Evolutionary conservation across 2,329 filamentous ascomycete species (phyloP).

Genomic region (Fusarium annulatum): DNA sequence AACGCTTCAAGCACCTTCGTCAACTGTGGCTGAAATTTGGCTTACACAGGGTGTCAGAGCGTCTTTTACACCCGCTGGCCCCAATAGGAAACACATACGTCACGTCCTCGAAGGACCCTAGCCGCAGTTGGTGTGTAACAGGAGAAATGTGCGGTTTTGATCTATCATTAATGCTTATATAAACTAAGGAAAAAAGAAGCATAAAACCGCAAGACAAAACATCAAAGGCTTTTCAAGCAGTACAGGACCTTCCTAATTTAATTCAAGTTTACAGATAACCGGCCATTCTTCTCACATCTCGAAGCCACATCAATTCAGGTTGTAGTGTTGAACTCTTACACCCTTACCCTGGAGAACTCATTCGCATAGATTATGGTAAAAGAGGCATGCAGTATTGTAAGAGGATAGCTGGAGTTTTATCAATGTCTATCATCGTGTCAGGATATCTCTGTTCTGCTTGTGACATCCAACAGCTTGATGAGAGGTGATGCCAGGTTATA

Average conservation of each 20-base stretch:
- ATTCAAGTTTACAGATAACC: not conserved
- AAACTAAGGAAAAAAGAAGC: not conserved
- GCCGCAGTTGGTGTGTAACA: not conserved
- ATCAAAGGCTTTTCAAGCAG: not conserved
- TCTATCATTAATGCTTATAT: not conserved
- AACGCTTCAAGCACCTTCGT: not conserved
- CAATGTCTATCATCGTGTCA: constrained; percentile 12
- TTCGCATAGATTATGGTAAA: not conserved
- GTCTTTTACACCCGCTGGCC: constrained; percentile 11
- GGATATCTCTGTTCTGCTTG: constrained; percentile 7
- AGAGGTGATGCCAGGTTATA: constrained; percentile 6
- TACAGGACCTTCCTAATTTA: too few relatives aligned
- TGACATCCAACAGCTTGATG: constrained; percentile 6
- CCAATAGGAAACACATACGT: constrained; percentile 27
- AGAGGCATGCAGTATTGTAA: not conserved
- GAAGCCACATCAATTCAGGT: constrained; percentile 3
- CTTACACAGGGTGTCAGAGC: constrained; percentile 10
- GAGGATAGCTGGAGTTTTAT: constrained; percentile 15
- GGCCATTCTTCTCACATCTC: not conserved
- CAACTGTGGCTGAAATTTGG: constrained; percentile 25
- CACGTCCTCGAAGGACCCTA: constrained; percentile 25
- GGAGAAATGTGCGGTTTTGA: not conserved
- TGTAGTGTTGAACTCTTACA: not conserved
- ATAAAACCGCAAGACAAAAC: not conserved
- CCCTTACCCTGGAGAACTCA: not conserved